These are phyloP conservation scores for Oryza australiensis DNA, from an alignment of 176 grass and related monocot species.

Conservation along the genomic window DNA sequence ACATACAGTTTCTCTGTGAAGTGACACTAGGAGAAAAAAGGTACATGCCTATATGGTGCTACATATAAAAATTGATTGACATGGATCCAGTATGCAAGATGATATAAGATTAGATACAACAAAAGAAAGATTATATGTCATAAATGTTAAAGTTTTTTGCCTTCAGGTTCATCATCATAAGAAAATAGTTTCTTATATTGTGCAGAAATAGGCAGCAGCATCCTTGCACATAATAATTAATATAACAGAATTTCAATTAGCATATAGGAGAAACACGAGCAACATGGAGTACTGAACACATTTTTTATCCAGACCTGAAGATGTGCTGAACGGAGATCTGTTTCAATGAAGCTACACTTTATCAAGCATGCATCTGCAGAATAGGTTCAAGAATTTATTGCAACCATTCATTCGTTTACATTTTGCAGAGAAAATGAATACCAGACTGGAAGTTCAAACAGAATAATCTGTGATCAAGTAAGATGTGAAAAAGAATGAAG, in stretches of 20 bases:
- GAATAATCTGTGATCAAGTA: not conserved
- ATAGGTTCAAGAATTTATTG: not conserved
- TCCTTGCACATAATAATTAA: not conserved
- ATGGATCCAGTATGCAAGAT: not conserved
- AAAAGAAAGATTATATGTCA: not conserved
- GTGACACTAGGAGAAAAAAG: not conserved
- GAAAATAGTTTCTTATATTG: not conserved
- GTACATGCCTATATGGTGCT: not conserved
- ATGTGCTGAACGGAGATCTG: conserved; percentile 68
- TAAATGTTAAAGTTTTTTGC: not conserved
- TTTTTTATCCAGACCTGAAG: conserved; percentile 40
- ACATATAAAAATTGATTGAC: not conserved
- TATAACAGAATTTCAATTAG: not conserved
- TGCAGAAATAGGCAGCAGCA: not conserved
- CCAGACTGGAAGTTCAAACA: not conserved
- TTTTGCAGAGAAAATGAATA: not conserved
- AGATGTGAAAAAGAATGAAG: not conserved
- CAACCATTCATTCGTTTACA: not conserved
- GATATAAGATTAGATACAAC: not conserved
- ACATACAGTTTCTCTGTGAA: not conserved
- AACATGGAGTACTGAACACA: not conserved
- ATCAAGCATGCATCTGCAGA: conserved; percentile 55
- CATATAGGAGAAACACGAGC: not conserved
- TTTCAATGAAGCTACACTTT: conserved; percentile 55
- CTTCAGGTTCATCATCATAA: not conserved